Evolutionary conservation across 768 basidiomycete genomes (phyloP).

Genomic region (Artomyces pyxidatus): DNA sequence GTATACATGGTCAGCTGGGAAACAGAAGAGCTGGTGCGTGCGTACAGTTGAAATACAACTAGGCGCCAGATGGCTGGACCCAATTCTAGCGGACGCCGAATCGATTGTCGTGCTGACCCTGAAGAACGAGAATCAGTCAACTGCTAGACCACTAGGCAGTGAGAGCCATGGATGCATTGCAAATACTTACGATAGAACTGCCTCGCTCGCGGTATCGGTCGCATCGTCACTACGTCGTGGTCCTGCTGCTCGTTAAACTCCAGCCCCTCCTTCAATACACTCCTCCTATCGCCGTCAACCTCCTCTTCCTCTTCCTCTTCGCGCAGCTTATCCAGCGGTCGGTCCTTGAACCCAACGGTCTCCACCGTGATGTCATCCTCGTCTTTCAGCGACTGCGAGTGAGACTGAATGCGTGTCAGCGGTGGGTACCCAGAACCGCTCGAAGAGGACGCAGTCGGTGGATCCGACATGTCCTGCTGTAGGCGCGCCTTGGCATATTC

Average conservation of each 20-base stretch:
- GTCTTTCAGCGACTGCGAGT: neutral
- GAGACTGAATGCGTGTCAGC: neutral
- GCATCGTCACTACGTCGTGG: neutral
- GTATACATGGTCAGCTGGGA: neutral
- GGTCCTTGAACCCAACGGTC: neutral
- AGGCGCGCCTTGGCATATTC: slow-evolving; percentile 4
- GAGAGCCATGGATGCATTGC: too few relatives aligned
- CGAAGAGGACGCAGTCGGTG: neutral
- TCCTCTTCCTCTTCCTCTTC: slow-evolving; percentile 6
- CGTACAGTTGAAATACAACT: slow-evolving; percentile 49
- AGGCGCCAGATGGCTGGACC: slow-evolving; percentile 41
- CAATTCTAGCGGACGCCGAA: slow-evolving; percentile 20
- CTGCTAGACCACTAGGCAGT: too few relatives aligned
- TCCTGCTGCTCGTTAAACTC: neutral
- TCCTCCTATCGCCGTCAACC: neutral
- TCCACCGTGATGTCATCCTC: neutral
- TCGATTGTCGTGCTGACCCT: slow-evolving; percentile 8
- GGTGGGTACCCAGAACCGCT: neutral
- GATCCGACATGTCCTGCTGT: neutral
- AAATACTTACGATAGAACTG: slow-evolving; percentile 7
- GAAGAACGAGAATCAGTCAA: neutral
- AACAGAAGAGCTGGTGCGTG: slow-evolving; percentile 1
- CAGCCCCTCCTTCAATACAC: slow-evolving; percentile 7
- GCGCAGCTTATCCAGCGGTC: neutral
- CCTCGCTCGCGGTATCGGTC: too few relatives aligned